Evolutionary conservation across 768 basidiomycete genomes (phyloP).

Genomic region (Dentipellis fragilis): DNA sequence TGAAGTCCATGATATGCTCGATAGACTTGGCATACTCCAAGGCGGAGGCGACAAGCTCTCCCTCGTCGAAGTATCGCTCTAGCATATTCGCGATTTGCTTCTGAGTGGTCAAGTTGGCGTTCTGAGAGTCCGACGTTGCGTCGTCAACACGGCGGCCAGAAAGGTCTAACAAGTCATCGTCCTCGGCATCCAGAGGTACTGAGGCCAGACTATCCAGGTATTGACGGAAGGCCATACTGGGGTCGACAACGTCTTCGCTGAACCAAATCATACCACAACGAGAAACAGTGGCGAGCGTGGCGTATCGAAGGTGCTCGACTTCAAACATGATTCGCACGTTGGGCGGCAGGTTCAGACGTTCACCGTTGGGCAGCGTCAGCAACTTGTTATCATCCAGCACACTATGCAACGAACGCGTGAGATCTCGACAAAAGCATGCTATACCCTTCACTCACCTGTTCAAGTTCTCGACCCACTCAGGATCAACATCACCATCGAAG

Average conservation of each 20-base stretch:
- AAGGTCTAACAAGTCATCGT: constrained; percentile 64
- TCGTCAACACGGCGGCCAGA: constrained; percentile 51
- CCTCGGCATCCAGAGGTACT: constrained; percentile 77
- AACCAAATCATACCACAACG: constrained; percentile 99
- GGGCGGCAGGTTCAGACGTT: constrained; percentile 90
- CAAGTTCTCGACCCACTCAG: constrained; percentile 99
- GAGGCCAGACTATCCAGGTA: constrained; percentile 73
- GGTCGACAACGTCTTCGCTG: constrained; percentile 90
- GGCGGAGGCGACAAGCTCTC: constrained; percentile 73
- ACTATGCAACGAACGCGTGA: constrained; percentile 32
- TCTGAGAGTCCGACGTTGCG: constrained; percentile 34
- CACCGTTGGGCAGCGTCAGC: constrained; percentile 93
- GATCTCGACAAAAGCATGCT: background rate
- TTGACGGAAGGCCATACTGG: constrained; percentile 84
- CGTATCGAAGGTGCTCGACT: constrained; percentile 94
- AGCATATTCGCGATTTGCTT: constrained; percentile 64
- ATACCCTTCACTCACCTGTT: constrained; percentile 61
- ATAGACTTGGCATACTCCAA: constrained; percentile 74
- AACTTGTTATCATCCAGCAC: constrained; percentile 98
- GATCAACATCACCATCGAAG: constrained; percentile 98
- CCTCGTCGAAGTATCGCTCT: constrained; percentile 73
- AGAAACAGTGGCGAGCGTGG: constrained; percentile 96
- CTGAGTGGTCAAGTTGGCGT: constrained; percentile 62
- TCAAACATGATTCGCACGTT: constrained; percentile 99
- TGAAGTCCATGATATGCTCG: constrained; percentile 99